These are phyloP conservation scores for Penicillium sp. DNA, from an alignment of 2,329 filamentous ascomycete species.

Conservation along the genomic window DNA sequence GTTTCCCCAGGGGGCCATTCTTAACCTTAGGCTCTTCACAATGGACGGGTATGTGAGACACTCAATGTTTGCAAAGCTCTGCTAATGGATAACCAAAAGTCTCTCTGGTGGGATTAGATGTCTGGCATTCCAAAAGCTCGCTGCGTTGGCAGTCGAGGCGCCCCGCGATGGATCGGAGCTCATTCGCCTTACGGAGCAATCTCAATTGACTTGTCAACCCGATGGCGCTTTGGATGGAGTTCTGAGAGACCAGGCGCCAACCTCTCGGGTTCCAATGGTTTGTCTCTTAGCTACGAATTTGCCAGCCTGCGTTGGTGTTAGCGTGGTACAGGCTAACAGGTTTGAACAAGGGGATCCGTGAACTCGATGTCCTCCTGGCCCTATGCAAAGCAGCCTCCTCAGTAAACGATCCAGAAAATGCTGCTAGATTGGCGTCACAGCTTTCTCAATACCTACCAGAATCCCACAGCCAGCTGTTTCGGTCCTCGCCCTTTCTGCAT, in stretches of 20 bases:
- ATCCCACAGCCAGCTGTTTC: constrained; percentile 74
- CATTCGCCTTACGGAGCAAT: constrained; percentile 36
- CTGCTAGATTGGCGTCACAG: constrained; percentile 74
- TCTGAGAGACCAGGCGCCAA: constrained; percentile 37
- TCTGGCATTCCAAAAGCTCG: constrained; percentile 47
- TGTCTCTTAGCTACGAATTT: not conserved
- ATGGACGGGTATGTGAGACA: constrained; percentile 36
- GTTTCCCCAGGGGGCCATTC: not conserved
- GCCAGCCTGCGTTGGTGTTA: not conserved
- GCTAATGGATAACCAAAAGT: constrained; percentile 23
- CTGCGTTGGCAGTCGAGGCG: constrained; percentile 41
- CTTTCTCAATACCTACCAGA: constrained; percentile 83
- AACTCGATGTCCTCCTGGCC: constrained; percentile 87
- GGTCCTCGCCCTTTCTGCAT: constrained; percentile 76
- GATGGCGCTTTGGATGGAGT: constrained; percentile 40
- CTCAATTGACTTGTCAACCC: constrained; percentile 20
- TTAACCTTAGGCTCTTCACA: not conserved
- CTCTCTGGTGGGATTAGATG: constrained; percentile 38
- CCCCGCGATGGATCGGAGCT: constrained; percentile 36
- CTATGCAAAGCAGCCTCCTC: constrained; percentile 85
- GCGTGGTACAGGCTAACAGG: constrained; percentile 18
- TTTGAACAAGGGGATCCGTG: constrained; percentile 67
- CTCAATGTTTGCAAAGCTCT: not conserved
- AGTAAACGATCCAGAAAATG: constrained; percentile 68
- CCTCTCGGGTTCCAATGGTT: constrained; percentile 43